A percentile compares a stretch with the other conserved stretches of the same genome.
These are phyloP conservation scores for Mrakiaceae sp. DNA, from an alignment of 1,284 basidiomycete genomes.

Conservation along the genomic window DNA sequence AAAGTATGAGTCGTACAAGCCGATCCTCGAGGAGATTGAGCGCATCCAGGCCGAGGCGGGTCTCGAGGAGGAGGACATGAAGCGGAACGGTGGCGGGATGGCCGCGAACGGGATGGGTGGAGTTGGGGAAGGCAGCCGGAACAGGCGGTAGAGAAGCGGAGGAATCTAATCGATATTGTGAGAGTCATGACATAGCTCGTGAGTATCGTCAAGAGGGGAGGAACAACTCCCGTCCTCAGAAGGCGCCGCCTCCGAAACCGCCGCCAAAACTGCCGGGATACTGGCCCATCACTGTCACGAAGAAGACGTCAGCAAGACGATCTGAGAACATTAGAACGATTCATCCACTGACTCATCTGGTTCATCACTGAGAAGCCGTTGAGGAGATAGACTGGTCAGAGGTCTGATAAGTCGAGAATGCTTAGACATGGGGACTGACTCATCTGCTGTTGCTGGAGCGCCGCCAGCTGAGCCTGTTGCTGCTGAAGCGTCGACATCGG, in stretches of 20 bases:
- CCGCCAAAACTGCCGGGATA: not conserved
- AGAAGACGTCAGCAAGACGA: not conserved
- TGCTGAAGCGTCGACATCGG: not conserved
- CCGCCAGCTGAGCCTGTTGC: not conserved
- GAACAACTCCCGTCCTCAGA: not conserved
- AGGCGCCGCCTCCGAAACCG: not conserved
- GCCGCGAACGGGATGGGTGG: conserved; percentile 22
- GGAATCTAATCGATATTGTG: no score
- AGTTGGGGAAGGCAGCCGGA: conserved; percentile 27
- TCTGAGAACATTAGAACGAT: not conserved
- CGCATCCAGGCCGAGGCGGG: conserved; percentile 75
- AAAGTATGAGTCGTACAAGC: conserved; percentile 61
- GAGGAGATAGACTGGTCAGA: no score
- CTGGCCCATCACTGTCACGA: conserved; percentile 1
- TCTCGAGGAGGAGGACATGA: conserved; percentile 72
- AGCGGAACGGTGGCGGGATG: conserved; percentile 37
- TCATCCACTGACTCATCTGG: conserved; percentile 3
- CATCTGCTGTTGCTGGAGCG: not conserved
- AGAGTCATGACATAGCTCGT: no score
- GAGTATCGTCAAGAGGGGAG: no score
- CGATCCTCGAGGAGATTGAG: conserved; percentile 67
- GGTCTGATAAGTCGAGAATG: no score
- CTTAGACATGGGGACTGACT: no score
- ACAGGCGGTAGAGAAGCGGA: conserved; percentile 19
- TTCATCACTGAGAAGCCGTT: not conserved